A percentile compares a stretch with the other conserved stretches of the same genome.
These are phyloP conservation scores for Ricinus communis DNA, from an alignment of 345 rosid genomes.

Conservation along the genomic window DNA sequence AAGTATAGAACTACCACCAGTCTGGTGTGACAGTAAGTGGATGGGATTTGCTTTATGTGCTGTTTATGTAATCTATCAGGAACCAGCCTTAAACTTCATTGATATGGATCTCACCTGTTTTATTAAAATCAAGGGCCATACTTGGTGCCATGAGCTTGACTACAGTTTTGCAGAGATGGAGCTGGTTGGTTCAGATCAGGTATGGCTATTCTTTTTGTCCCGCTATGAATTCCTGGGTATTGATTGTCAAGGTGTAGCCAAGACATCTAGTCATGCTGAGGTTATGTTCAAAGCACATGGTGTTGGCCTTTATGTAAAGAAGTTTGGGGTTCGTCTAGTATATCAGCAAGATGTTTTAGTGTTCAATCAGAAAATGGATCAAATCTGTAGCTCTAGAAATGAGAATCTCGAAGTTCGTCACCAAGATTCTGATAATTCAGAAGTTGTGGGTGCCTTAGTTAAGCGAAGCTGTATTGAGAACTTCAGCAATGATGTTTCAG, in stretches of 20 bases:
- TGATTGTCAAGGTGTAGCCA: neutral
- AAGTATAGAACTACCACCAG: neutral
- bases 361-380: neutral
- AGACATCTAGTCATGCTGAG: neutral
- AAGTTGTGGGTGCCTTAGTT: too few species aligned
- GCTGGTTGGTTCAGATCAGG: neutral
- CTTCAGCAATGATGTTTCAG: too few species aligned
- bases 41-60: conserved; percentile 14
- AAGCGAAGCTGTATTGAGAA: too few species aligned
- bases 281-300: neutral
- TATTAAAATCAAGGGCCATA: neutral
- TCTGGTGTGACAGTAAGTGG: neutral
- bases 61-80: neutral
- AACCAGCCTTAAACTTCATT: too few species aligned
- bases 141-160: neutral
- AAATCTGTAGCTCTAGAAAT: neutral
- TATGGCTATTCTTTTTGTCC: conserved; percentile 11
- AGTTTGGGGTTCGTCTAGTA: neutral
- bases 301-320: neutral
- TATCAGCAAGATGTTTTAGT: neutral
- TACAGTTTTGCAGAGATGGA: neutral
- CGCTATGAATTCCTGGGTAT: neutral
- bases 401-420: neutral
- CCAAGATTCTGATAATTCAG: too few species aligned
- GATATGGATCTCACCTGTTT: neutral